phyloP scores from a whole-genome alignment of 2,329 filamentous ascomycete genomes.

The Didymellaceae sp. region DNA sequence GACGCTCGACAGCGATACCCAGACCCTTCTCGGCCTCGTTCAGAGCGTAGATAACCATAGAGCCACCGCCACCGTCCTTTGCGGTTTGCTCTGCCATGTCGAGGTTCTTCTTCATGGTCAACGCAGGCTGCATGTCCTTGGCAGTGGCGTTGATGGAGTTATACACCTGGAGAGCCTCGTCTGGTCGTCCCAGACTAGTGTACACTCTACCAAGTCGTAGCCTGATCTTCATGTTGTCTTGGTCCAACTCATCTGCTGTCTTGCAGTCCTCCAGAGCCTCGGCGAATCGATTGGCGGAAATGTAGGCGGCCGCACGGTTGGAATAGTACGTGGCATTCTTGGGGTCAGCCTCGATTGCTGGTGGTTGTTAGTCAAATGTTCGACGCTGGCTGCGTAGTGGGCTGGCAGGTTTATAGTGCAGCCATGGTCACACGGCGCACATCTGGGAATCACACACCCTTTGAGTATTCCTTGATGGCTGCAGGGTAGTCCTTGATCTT shows the following conservation, averaged over 20 bases:
- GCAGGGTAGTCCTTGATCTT: slow-evolving; percentile 89
- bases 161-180: slow-evolving; percentile 85
- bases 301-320: slow-evolving; percentile 93
- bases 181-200: slow-evolving; percentile 82
- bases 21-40: slow-evolving; percentile 87
- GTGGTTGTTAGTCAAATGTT: slow-evolving; percentile 29
- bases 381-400: neutral
- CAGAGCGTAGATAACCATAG: slow-evolving; percentile 89
- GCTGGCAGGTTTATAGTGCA: neutral
- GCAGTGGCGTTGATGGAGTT: slow-evolving; percentile 79
- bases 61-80: slow-evolving; percentile 76
- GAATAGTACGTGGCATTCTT: slow-evolving; percentile 87
- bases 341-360: slow-evolving; percentile 88
- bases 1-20: slow-evolving; percentile 75
- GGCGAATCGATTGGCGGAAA: slow-evolving; percentile 80
- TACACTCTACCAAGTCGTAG: slow-evolving; percentile 89
- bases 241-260: slow-evolving; percentile 80
- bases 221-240: slow-evolving; percentile 84
- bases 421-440: neutral
- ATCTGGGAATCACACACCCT: slow-evolving; percentile 67
- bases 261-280: slow-evolving; percentile 87
- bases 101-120: slow-evolving; percentile 84
- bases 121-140: slow-evolving; percentile 84
- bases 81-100: slow-evolving; percentile 79
- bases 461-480: slow-evolving; percentile 92